Evolutionary conservation across 768 basidiomycete species (phyloP), one percentile per base, ranked within the genome.

Genomic region (Zangia roseola): DNA sequence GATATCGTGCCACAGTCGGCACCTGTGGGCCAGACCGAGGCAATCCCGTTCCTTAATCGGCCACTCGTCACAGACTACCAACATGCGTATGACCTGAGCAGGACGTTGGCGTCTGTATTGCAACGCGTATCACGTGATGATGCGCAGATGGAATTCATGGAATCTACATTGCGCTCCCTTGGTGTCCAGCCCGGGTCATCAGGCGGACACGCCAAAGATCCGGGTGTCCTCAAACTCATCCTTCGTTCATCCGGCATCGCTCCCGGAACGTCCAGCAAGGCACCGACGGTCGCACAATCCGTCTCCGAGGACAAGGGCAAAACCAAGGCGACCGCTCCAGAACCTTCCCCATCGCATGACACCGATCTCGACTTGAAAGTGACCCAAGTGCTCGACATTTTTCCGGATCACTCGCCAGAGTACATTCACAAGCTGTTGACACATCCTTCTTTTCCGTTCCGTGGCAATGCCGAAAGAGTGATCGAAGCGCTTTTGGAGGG

Each of bases 401-500:
- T 94, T 30, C 87, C 90, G 0, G 78, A 88, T 36, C 70, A 80
- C 23, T 64, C 77, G 0, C 71, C 77, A 0, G 59, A 60, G 3
- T 88, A 91, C 57, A 69, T 92, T 42, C 76, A 77, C 30, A 75
- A 73, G 17, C 69, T 91, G 17, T 74, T 92, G 14, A 48, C 55
- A 10, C 75, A 79, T 46, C 65, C 74, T 3, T 72, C 67, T 20
- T 75, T 70, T 20, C 65, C 74, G 7, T 86, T 81, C 57, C 59
- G 62, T n/a, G 76, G 79, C 3, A 75, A 76, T 28, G 72, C 81
- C 2, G 88, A 90, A 55, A 72, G 73, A 31, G 78, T 91, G 19
- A 73, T 91, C 10, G 81, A 76, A 34, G 87, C 86, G 0, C 63
- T 94, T n/a, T 69, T 94, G 39, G 90, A 91, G 48, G 87, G 85